These are phyloP conservation scores for Curvularia sp. DNA, from an alignment of 2,329 filamentous ascomycete species.

Conservation along the genomic window DNA sequence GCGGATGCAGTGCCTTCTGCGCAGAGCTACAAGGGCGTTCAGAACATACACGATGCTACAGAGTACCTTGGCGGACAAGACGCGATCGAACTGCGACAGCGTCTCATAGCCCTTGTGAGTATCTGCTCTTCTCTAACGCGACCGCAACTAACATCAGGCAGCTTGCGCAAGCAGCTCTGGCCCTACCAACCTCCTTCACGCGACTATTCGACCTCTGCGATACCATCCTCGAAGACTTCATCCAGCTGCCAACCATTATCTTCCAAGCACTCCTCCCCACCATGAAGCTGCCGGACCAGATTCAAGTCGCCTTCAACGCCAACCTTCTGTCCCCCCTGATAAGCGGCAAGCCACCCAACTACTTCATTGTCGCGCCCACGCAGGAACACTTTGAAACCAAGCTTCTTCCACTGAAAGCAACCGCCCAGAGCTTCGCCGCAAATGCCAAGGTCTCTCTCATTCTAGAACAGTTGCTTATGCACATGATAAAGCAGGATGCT, in stretches of 20 bases:
- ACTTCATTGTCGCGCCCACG: slow-evolving; percentile 31
- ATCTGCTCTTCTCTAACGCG: neutral
- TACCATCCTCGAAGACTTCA: slow-evolving; percentile 64
- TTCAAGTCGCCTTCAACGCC: slow-evolving; percentile 58
- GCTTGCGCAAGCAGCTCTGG: slow-evolving; percentile 50
- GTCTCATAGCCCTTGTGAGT: slow-evolving; percentile 66
- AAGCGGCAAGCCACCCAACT: slow-evolving; percentile 35
- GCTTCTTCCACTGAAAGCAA: slow-evolving; percentile 36
- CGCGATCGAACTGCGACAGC: slow-evolving; percentile 67
- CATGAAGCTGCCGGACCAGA: slow-evolving; percentile 53
- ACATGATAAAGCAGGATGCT: slow-evolving; percentile 37
- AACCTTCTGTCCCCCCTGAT: slow-evolving; percentile 44
- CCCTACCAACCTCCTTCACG: slow-evolving; percentile 56
- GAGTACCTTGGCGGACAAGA: slow-evolving; percentile 55
- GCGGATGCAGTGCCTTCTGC: slow-evolving; percentile 8
- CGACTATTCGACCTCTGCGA: slow-evolving; percentile 65
- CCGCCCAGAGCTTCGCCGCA: slow-evolving; percentile 36
- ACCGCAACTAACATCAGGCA: slow-evolving; percentile 31
- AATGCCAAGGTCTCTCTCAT: slow-evolving; percentile 49
- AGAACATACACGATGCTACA: slow-evolving; percentile 28
- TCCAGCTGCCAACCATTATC: slow-evolving; percentile 63
- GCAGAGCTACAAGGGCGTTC: slow-evolving; percentile 1
- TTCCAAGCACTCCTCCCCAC: slow-evolving; percentile 65
- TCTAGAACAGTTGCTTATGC: slow-evolving; percentile 44
- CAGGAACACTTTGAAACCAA: slow-evolving; percentile 41